phyloP scores from a whole-genome alignment of 2,329 filamentous ascomycete species.

The Ascochyta pisi region DNA sequence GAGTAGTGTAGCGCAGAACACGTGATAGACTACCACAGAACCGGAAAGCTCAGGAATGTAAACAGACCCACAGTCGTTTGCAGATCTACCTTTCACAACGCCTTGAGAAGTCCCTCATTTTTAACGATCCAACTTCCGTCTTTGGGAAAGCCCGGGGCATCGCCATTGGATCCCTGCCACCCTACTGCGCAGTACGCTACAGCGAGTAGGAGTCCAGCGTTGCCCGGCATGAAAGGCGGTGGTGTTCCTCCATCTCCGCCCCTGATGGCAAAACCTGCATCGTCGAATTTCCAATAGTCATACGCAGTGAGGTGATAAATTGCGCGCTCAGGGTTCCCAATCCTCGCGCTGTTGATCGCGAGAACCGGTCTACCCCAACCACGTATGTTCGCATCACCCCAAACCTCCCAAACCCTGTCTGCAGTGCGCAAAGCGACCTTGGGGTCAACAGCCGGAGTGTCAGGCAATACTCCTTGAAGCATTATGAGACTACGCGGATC shows the following conservation, averaged over 20 bases:
- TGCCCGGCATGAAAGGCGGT: conserved; percentile 65
- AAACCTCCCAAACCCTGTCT: conserved; percentile 35
- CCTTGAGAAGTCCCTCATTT: conserved; percentile 32
- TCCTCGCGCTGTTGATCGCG: conserved; percentile 38
- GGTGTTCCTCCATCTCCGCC: conserved; percentile 60
- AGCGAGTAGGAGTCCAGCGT: conserved; percentile 57
- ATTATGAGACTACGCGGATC: conserved; percentile 39
- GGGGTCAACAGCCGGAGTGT: conserved; percentile 32
- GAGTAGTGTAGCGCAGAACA: conserved; percentile 1
- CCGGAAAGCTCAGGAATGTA: conserved; percentile 14
- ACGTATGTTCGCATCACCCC: conserved; percentile 38
- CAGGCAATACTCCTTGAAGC: conserved; percentile 37
- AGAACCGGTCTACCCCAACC: conserved; percentile 43
- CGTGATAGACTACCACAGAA: conserved; percentile 2
- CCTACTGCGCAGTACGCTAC: conserved; percentile 62
- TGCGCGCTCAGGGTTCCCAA: conserved; percentile 32
- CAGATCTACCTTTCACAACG: conserved; percentile 18
- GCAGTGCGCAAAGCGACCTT: conserved; percentile 34
- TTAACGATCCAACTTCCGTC: conserved; percentile 32
- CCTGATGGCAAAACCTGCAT: conserved; percentile 59
- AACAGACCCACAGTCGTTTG: conserved; percentile 12
- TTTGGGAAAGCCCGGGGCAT: conserved; percentile 31
- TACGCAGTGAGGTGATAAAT: conserved; percentile 56
- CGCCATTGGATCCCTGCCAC: conserved; percentile 57
- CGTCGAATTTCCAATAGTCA: conserved; percentile 61